Percentiles rank a stretch among this genome's conserved stretches.
Conservation (phyloP, 768 basidiomycete genomes). For the Pleurotus salmoneostramineus region DNA sequence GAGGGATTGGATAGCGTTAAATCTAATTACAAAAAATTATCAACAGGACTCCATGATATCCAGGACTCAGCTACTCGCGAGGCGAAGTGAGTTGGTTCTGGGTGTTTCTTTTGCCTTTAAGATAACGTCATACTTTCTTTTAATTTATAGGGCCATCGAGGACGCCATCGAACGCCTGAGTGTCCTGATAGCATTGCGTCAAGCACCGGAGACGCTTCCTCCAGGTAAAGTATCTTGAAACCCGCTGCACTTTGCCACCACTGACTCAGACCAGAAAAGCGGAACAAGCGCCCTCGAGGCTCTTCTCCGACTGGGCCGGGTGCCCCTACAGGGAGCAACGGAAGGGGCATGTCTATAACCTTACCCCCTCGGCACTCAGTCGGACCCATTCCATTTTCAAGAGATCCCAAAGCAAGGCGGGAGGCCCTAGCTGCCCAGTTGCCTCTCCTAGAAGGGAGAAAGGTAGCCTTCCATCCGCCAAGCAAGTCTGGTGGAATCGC, state of each 20-base stretch:
- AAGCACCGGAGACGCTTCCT: slow-evolving; percentile 56
- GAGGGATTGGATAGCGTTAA: slow-evolving; percentile 68
- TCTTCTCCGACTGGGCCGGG: slow-evolving; percentile 57
- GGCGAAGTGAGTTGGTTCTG: slow-evolving; percentile 43
- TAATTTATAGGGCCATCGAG: slow-evolving; percentile 57
- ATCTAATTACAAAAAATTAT: slow-evolving; percentile 58
- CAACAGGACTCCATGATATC: slow-evolving; percentile 59
- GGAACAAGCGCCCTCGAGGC: slow-evolving; percentile 70
- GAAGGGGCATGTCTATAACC: slow-evolving; percentile 51
- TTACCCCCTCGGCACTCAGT: slow-evolving; percentile 55
- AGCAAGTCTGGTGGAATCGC: slow-evolving; percentile 41
- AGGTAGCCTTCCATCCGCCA: slow-evolving; percentile 77
- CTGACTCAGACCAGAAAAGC: slow-evolving; percentile 50
- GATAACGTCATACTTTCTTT: slow-evolving; percentile 3
- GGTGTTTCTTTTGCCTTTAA: neutral
- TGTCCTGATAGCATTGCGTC: slow-evolving; percentile 69
- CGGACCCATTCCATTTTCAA: slow-evolving; percentile 53
- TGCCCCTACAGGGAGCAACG: slow-evolving; percentile 25
- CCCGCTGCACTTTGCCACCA: neutral
- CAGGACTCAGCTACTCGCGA: slow-evolving; percentile 57
- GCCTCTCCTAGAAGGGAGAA: slow-evolving; percentile 69
- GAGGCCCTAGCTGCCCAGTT: slow-evolving; percentile 59
- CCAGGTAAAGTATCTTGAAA: slow-evolving; percentile 40
- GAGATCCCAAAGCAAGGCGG: slow-evolving; percentile 65
- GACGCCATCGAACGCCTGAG: slow-evolving; percentile 65